Conservation (phyloP, 2,329 filamentous ascomycete species). For the Taxawa tesnikishii region DNA sequence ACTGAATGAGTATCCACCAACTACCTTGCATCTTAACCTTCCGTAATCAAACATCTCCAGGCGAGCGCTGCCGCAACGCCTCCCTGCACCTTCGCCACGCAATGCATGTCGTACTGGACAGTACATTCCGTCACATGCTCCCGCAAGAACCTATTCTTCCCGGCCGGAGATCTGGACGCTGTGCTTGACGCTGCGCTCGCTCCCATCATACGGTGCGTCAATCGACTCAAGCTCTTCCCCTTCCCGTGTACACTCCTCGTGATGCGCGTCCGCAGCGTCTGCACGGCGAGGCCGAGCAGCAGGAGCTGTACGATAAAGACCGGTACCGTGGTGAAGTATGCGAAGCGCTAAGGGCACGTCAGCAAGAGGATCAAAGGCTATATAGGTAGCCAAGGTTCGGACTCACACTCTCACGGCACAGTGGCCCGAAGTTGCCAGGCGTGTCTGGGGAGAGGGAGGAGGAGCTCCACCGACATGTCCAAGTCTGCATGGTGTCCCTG, state of each 20-base stretch:
- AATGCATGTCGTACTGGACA: no score
- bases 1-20: no score
- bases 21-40: no score
- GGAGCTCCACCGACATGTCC: slow-evolving; percentile 22
- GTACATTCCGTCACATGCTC: no score
- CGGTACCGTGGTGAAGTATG: slow-evolving; percentile 29
- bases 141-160: no score
- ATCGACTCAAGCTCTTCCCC: slow-evolving; percentile 2
- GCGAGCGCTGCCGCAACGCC: no score
- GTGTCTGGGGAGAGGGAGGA: slow-evolving; percentile 11
- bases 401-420: slow-evolving; percentile 30
- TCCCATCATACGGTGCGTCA: slow-evolving; percentile 1
- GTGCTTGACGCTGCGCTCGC: slow-evolving; percentile 1
- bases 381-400: background rate
- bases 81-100: no score
- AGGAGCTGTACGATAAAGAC: slow-evolving; percentile 26
- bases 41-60: no score
- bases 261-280: slow-evolving; percentile 1
- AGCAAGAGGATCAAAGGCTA: background rate
- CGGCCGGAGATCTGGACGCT: background rate
- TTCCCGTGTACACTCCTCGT: background rate
- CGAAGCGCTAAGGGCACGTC: slow-evolving; percentile 24
- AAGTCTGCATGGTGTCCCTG: slow-evolving; percentile 23
- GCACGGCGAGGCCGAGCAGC: slow-evolving; percentile 9
- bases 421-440: slow-evolving; percentile 21